Percentiles rank a stretch among this genome's conserved stretches.
These are phyloP conservation scores for Gentiana macrophylla DNA, from an alignment of 257 asterid species.

Conservation along the genomic window DNA sequence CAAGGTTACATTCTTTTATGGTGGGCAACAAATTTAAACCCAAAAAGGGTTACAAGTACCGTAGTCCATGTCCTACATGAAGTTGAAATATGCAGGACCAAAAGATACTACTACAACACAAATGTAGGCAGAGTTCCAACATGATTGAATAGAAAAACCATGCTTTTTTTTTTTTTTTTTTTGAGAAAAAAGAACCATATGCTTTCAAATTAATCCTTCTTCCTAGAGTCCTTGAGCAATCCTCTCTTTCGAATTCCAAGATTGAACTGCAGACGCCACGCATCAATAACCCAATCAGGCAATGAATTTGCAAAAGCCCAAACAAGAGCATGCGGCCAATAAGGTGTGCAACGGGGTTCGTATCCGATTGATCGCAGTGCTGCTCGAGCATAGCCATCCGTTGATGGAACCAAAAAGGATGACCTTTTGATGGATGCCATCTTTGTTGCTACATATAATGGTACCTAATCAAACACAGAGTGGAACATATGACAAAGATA, in stretches of 20 bases:
- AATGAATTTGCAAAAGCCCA: constrained; percentile 40
- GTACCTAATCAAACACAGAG: constrained; percentile 34
- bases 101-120: too few species aligned
- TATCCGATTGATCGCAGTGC: constrained; percentile 65
- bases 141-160: too few species aligned
- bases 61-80: too few species aligned
- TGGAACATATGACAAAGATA: neutral
- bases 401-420: constrained; percentile 71
- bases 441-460: constrained; percentile 73
- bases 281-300: constrained; percentile 28
- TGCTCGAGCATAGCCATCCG: constrained; percentile 67
- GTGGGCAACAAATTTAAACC: too few species aligned
- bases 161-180: too few species aligned
- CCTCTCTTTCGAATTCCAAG: constrained; percentile 65
- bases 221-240: constrained; percentile 55
- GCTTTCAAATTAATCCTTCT: constrained; percentile 1
- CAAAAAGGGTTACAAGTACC: too few species aligned
- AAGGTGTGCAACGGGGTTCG: constrained; percentile 77
- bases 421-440: constrained; percentile 82
- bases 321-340: constrained; percentile 73
- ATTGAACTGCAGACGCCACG: constrained; percentile 37
- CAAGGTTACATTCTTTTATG: too few species aligned
- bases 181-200: too few species aligned
- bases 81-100: too few species aligned
- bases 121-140: too few species aligned